Percentiles rank a stretch among this genome's conserved stretches.
Evolutionary conservation across 306 rosid species (phyloP).

Genomic region (Aeschynomene evenia): DNA sequence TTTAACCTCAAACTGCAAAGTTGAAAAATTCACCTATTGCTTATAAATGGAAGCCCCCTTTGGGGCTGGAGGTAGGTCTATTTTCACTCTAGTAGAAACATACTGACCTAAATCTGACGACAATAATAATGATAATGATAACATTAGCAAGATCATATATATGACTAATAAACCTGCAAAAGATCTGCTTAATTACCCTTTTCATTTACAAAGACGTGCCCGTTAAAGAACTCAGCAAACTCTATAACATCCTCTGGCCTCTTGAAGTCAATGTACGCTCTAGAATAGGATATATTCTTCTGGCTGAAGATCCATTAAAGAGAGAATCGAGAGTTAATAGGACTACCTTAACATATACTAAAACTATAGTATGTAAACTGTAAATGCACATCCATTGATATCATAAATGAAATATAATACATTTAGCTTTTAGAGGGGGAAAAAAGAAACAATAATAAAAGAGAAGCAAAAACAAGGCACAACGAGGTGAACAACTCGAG

Average conservation of each 20-base stretch:
- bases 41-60: background rate
- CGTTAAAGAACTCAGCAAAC: conserved; percentile 66
- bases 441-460: too few relatives aligned
- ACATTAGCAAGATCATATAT: conserved; percentile 15
- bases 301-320: conserved; percentile 50
- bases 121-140: background rate
- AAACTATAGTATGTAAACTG: background rate
- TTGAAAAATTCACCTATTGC: background rate
- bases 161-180: conserved; percentile 30
- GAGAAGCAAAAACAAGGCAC: background rate
- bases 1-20: background rate
- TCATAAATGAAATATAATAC: background rate
- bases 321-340: background rate
- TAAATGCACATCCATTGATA: background rate
- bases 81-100: background rate
- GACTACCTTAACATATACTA: background rate
- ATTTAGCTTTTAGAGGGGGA: background rate
- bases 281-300: conserved; percentile 56
- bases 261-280: conserved; percentile 76
- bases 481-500: background rate
- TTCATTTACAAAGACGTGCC: conserved; percentile 70
- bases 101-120: background rate
- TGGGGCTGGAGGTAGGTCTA: background rate
- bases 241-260: conserved; percentile 73
- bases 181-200: conserved; percentile 49